Conservation (phyloP, 768 basidiomycete species). For the Saitozyma sp. region DNA sequence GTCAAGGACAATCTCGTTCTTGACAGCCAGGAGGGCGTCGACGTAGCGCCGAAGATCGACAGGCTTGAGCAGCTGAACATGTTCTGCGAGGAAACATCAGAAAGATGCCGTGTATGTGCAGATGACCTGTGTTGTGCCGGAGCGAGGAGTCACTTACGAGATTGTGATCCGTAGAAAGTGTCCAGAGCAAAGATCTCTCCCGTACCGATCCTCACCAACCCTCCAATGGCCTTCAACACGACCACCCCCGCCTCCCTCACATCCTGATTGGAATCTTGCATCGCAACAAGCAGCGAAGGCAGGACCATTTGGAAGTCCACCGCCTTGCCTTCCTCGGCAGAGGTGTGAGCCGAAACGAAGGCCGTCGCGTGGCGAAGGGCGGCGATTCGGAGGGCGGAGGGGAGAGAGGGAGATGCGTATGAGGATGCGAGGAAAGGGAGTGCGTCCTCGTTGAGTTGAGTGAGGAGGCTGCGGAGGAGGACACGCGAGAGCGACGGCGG, state of each 20-base stretch:
- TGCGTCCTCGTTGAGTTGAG: constrained; percentile 66
- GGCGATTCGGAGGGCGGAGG: constrained; percentile 55
- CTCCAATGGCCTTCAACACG: constrained; percentile 30
- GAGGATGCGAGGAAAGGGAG: constrained; percentile 78
- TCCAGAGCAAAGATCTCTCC: constrained; percentile 49
- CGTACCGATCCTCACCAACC: background rate
- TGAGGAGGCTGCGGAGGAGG: constrained; percentile 67
- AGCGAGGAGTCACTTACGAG: constrained; percentile 21
- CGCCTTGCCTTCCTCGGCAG: constrained; percentile 57
- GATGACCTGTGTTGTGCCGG: background rate
- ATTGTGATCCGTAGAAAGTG: constrained; percentile 48
- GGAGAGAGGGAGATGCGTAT: constrained; percentile 55
- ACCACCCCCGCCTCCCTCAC: constrained; percentile 47
- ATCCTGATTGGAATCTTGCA: constrained; percentile 37
- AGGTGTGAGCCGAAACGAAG: constrained; percentile 72
- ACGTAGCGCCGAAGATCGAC: constrained; percentile 60
- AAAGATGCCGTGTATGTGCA: background rate
- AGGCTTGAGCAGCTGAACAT: constrained; percentile 39
- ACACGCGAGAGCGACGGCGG: constrained; percentile 60
- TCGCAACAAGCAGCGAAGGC: constrained; percentile 45
- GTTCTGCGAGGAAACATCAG: constrained; percentile 8
- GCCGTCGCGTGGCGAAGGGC: constrained; percentile 75
- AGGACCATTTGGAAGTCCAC: constrained; percentile 55
- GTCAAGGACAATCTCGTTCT: constrained; percentile 65
- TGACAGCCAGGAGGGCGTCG: constrained; percentile 71